Evolutionary conservation across 2,329 filamentous ascomycete genomes (phyloP).

Genomic region (Reticulascus tulasneorum): DNA sequence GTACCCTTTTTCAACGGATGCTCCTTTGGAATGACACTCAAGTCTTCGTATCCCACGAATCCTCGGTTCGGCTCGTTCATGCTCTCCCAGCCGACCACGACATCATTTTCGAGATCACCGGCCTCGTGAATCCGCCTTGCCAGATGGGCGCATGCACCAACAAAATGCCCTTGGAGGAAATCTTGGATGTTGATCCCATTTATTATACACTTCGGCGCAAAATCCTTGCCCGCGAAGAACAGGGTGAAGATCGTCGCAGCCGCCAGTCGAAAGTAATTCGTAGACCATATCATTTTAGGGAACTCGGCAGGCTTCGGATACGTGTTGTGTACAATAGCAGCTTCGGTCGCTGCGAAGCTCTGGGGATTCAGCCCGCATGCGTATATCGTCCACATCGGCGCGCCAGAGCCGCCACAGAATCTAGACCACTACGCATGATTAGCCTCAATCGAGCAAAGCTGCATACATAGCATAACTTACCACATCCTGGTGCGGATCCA

Average conservation of each 20-base stretch:
- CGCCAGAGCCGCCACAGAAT: constrained; percentile 89
- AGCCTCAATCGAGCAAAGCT: constrained; percentile 15
- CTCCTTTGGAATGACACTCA: constrained; percentile 76
- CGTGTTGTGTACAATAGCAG: constrained; percentile 91
- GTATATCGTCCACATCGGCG: constrained; percentile 96
- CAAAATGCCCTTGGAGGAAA: constrained; percentile 83
- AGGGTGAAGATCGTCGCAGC: constrained; percentile 90
- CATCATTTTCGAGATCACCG: constrained; percentile 78
- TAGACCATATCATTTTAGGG: constrained; percentile 99
- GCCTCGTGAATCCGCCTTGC: constrained; percentile 84
- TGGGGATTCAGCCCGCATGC: constrained; percentile 87
- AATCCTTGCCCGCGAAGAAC: constrained; percentile 87
- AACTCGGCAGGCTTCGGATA: constrained; percentile 81
- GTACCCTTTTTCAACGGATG: constrained; percentile 92
- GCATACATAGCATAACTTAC: constrained; percentile 43
- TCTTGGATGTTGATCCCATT: constrained; percentile 95
- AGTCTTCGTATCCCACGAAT: constrained; percentile 76
- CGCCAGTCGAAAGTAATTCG: constrained; percentile 86
- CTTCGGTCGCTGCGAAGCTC: constrained; percentile 80
- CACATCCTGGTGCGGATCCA: constrained; percentile 98
- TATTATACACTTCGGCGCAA: constrained; percentile 93
- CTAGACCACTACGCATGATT: constrained; percentile 70
- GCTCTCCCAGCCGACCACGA: constrained; percentile 93
- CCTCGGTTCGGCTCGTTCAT: constrained; percentile 94
- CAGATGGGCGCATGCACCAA: constrained; percentile 74